These are phyloP conservation scores for Glomus cerebriforme DNA, from an alignment of 192 early-diverging fungal genomes.

Conservation along the genomic window DNA sequence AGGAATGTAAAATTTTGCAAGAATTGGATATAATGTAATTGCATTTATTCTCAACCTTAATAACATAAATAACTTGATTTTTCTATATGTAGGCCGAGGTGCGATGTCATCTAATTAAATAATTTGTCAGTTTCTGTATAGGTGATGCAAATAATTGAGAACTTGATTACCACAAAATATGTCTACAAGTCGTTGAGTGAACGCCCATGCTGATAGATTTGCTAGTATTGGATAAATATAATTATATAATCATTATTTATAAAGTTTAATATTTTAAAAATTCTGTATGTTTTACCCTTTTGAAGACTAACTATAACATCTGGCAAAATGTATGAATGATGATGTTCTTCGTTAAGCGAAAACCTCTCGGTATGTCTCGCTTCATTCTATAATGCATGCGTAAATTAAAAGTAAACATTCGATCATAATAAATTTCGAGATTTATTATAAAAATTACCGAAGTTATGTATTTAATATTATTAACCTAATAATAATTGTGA, in stretches of 20 bases:
- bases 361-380: too few species aligned
- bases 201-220: slow-evolving; percentile 22
- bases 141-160: neutral
- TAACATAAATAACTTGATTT: slow-evolving; percentile 22
- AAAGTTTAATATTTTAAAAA: neutral
- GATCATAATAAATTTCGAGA: neutral
- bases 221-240: neutral
- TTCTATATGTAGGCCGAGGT: neutral
- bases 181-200: slow-evolving; percentile 27
- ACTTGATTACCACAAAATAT: slow-evolving; percentile 19
- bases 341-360: neutral
- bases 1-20: neutral
- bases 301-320: neutral
- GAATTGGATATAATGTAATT: neutral
- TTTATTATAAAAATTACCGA: neutral
- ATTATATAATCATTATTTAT: neutral
- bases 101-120: slow-evolving; percentile 16
- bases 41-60: slow-evolving; percentile 1
- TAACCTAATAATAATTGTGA: neutral
- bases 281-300: neutral
- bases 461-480: neutral
- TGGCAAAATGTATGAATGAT: neutral
- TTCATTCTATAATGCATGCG: neutral
- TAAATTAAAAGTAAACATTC: neutral
- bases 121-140: neutral